phyloP scores from a whole-genome alignment of 768 basidiomycete species.

The Hortiboletus flavorubellus region DNA sequence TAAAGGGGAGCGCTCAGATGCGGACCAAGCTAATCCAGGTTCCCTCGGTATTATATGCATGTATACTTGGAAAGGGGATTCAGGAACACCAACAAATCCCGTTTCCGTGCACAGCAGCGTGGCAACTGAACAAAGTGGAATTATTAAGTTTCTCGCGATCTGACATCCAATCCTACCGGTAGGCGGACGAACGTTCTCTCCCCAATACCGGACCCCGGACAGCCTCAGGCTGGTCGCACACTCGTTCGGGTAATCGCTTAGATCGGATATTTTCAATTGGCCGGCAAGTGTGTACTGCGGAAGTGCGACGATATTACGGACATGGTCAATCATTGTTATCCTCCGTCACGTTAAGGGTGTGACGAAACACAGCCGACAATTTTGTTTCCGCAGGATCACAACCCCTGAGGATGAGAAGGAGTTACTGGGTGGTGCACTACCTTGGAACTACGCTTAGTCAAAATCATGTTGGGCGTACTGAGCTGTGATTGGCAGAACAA shows the following conservation, averaged over 20 bases:
- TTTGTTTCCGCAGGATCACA: too few relatives aligned
- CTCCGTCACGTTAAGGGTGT: too few relatives aligned
- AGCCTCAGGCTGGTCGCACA: neutral
- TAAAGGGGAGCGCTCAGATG: slow-evolving; percentile 1
- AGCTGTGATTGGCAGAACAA: too few relatives aligned
- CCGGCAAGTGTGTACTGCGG: neutral
- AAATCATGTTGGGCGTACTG: too few relatives aligned
- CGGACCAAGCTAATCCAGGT: neutral
- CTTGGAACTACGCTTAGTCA: too few relatives aligned
- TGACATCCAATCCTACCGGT: slow-evolving; percentile 10
- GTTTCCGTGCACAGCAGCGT: slow-evolving; percentile 15
- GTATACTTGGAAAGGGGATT: slow-evolving; percentile 10
- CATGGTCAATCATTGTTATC: too few relatives aligned
- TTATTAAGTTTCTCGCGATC: neutral
- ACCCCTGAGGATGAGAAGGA: too few relatives aligned
- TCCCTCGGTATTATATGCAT: slow-evolving; percentile 9
- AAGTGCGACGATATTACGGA: too few relatives aligned
- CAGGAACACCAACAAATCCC: slow-evolving; percentile 15
- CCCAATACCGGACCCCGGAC: neutral
- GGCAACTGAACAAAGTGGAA: slow-evolving; percentile 7
- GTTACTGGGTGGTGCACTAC: too few relatives aligned
- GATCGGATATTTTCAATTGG: neutral
- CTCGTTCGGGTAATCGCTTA: neutral
- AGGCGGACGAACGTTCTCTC: slow-evolving; percentile 11
- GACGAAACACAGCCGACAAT: too few relatives aligned